Percentiles rank a stretch among this genome's conserved stretches.
These are phyloP conservation scores for Termitomyces sp. DNA, from an alignment of 768 basidiomycete species.

Conservation along the genomic window DNA sequence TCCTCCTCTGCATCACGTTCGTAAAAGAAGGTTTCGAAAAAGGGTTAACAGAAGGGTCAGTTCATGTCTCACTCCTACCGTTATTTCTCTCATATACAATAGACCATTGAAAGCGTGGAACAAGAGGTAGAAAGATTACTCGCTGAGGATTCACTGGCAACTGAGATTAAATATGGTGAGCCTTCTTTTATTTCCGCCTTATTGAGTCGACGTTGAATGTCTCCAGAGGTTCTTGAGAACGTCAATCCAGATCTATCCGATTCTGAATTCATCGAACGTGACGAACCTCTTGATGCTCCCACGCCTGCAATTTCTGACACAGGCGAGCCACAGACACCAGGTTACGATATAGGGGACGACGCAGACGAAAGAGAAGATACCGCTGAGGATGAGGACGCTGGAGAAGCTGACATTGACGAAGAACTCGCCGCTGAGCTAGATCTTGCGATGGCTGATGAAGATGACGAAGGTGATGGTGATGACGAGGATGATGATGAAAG, in stretches of 20 bases:
- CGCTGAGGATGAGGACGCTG: conserved; percentile 57
- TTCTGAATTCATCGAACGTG: conserved; percentile 78
- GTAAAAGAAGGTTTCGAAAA: conserved; percentile 91
- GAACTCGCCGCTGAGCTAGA: conserved; percentile 87
- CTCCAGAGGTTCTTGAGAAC: conserved; percentile 76
- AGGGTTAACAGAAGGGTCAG: conserved; percentile 76
- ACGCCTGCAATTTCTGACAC: conserved; percentile 68
- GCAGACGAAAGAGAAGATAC: conserved; percentile 56
- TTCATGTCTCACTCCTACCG: conserved; percentile 5
- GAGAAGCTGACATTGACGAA: conserved; percentile 80
- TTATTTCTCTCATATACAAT: background rate
- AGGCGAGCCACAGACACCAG: conserved; percentile 60
- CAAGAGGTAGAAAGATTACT: conserved; percentile 87
- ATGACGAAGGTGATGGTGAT: conserved; percentile 52
- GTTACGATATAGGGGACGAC: conserved; percentile 48
- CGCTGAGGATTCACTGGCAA: conserved; percentile 71
- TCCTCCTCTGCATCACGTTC: conserved; percentile 83
- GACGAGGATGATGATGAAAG: conserved; percentile 62
- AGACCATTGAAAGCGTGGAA: conserved; percentile 95
- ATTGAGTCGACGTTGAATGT: conserved; percentile 1
- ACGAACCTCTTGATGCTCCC: conserved; percentile 60
- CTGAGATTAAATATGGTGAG: conserved; percentile 74
- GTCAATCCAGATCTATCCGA: conserved; percentile 89
- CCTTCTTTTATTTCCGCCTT: background rate
- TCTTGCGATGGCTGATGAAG: conserved; percentile 70